Percentiles rank a stretch among this genome's conserved stretches.
Conservation (phyloP, 148 eudicot genomes). For the Rhododendron vialii region DNA sequence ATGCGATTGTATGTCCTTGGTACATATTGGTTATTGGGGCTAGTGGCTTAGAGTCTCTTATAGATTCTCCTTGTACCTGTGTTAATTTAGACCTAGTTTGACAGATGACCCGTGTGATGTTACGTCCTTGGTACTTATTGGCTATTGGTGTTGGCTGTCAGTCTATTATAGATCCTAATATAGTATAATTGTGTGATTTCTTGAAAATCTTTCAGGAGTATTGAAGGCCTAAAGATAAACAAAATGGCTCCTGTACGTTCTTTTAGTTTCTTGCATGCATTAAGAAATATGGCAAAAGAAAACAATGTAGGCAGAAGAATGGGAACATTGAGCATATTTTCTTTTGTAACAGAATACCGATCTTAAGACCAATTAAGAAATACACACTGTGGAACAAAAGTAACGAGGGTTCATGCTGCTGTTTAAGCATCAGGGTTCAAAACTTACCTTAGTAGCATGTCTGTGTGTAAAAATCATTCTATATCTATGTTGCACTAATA, state of each 20-base stretch:
- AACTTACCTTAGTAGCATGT: not conserved
- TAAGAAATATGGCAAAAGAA: not conserved
- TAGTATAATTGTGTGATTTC: not conserved
- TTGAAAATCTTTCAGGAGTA: not conserved
- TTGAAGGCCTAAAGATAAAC: not conserved
- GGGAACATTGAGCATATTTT: not conserved
- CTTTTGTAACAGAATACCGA: not conserved
- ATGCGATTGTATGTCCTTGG: not conserved
- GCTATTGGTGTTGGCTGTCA: not conserved
- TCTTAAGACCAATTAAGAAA: not conserved
- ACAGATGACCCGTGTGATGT: not conserved
- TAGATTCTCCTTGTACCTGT: not conserved
- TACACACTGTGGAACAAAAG: not conserved
- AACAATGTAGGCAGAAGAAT: not conserved
- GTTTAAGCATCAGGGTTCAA: not conserved
- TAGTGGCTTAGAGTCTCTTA: not conserved
- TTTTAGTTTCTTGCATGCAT: not conserved
- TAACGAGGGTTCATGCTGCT: not conserved
- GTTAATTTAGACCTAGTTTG: not conserved
- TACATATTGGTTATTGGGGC: not conserved
- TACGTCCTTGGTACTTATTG: not conserved
- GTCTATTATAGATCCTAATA: not conserved
- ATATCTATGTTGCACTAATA: not conserved
- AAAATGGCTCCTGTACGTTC: not conserved
- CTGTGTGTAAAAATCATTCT: not conserved